These are phyloP conservation scores for Rusavskia elegans DNA, from an alignment of 495 filamentous ascomycete genomes.

Conservation along the genomic window DNA sequence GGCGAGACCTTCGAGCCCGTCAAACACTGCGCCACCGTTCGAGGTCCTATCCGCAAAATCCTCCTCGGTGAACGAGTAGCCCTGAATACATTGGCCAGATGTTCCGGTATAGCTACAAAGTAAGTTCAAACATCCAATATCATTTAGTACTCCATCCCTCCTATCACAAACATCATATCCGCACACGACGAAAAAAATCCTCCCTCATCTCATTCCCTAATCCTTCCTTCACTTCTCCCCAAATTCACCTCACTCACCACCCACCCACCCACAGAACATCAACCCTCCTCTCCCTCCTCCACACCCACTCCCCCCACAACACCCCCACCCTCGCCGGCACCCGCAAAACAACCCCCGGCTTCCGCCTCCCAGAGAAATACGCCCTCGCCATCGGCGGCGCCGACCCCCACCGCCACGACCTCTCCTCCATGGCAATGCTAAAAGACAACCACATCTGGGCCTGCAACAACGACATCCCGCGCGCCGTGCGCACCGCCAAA, in stretches of 20 bases:
- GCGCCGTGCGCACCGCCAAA: slow-evolving; percentile 71
- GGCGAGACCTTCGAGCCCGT: slow-evolving; percentile 45
- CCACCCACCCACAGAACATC: slow-evolving; percentile 14
- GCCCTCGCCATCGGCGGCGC: slow-evolving; percentile 87
- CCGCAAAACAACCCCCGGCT: slow-evolving; percentile 91
- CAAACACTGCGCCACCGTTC: slow-evolving; percentile 61
- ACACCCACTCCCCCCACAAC: slow-evolving; percentile 48
- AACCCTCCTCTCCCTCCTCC: slow-evolving; percentile 30
- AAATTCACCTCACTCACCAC: background rate
- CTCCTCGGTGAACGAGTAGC: slow-evolving; percentile 87
- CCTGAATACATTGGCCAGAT: slow-evolving; percentile 78
- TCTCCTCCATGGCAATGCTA: slow-evolving; percentile 91
- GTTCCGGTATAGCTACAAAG: slow-evolving; percentile 80
- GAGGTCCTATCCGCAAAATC: slow-evolving; percentile 69
- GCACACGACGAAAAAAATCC: background rate
- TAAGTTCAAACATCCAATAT: slow-evolving; percentile 7
- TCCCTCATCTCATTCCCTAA: too few species aligned
- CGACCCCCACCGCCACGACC: slow-evolving; percentile 80
- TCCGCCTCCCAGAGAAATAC: slow-evolving; percentile 94
- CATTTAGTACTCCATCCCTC: too few species aligned
- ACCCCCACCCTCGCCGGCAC: slow-evolving; percentile 80
- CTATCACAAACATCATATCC: background rate
- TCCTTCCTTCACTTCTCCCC: too few species aligned
- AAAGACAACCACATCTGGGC: slow-evolving; percentile 98
- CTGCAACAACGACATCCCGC: slow-evolving; percentile 58